These are phyloP conservation scores for Singerocomus inundabilis DNA, from an alignment of 1,284 basidiomycete genomes.

Conservation along the genomic window DNA sequence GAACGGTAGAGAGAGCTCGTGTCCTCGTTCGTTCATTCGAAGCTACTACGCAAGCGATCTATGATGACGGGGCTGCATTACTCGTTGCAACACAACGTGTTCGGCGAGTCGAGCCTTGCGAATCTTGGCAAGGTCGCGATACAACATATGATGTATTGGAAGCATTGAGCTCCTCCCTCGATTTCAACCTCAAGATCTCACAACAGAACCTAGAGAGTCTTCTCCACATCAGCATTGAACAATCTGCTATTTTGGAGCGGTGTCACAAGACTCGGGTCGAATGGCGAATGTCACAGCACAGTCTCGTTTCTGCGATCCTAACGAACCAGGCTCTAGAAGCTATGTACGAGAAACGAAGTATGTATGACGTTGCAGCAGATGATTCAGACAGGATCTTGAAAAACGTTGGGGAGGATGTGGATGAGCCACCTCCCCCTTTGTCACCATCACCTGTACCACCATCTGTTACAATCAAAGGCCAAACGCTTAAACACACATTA, in stretches of 20 bases:
- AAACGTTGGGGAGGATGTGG: constrained; percentile 10
- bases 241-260: constrained; percentile 40
- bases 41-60: constrained; percentile 48
- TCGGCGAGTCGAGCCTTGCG: constrained; percentile 29
- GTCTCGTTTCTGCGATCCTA: constrained; percentile 35
- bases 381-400: constrained; percentile 12
- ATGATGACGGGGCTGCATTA: constrained; percentile 47
- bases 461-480: not conserved
- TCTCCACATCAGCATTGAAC: constrained; percentile 40
- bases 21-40: constrained; percentile 50
- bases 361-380: constrained; percentile 12
- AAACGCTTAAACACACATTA: not conserved
- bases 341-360: constrained; percentile 17
- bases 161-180: constrained; percentile 32
- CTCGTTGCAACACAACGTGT: constrained; percentile 43
- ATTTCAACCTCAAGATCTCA: constrained; percentile 36
- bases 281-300: constrained; percentile 46
- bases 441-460: constrained; percentile 3
- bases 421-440: not conserved
- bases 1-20: constrained; percentile 46
- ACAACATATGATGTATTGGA: constrained; percentile 33
- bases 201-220: constrained; percentile 43
- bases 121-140: constrained; percentile 28
- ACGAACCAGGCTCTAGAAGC: constrained; percentile 22
- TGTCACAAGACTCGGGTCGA: constrained; percentile 46